These are phyloP conservation scores for Ganoderma sinense DNA, from an alignment of 1,284 basidiomycete genomes.

Conservation along the genomic window DNA sequence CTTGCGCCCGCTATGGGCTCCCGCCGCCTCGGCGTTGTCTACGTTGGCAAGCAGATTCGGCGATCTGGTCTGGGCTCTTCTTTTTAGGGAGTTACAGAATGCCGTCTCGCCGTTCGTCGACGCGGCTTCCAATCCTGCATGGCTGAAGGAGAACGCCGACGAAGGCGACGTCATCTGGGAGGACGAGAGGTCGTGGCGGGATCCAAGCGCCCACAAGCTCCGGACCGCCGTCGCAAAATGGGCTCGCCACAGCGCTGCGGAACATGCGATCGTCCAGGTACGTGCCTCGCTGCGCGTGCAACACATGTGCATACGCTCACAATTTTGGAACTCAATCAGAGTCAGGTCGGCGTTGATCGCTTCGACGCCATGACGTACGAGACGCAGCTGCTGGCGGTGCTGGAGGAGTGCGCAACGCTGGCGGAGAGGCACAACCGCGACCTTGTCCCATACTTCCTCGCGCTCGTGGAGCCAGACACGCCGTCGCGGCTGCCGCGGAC, in stretches of 20 bases:
- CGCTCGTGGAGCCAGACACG: slow-evolving; percentile 52
- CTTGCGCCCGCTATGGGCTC: slow-evolving; percentile 87
- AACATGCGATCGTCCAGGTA: slow-evolving; percentile 45
- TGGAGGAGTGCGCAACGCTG: slow-evolving; percentile 72
- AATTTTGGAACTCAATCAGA: slow-evolving; percentile 45
- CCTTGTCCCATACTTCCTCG: slow-evolving; percentile 82
- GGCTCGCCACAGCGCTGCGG: slow-evolving; percentile 44
- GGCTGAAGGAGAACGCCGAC: slow-evolving; percentile 33
- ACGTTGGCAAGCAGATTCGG: slow-evolving; percentile 65
- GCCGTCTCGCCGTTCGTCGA: slow-evolving; percentile 32
- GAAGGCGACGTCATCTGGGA: slow-evolving; percentile 59
- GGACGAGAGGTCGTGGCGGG: slow-evolving; percentile 76
- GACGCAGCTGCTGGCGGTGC: slow-evolving; percentile 74
- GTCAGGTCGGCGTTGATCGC: slow-evolving; percentile 66
- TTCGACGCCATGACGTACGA: slow-evolving; percentile 84
- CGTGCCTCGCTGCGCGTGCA: slow-evolving; percentile 15
- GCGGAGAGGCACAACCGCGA: slow-evolving; percentile 88
- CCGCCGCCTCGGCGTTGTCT: slow-evolving; percentile 77
- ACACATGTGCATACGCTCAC: not conserved
- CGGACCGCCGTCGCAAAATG: slow-evolving; percentile 54
- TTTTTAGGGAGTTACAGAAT: slow-evolving; percentile 69
- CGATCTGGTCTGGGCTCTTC: slow-evolving; percentile 74
- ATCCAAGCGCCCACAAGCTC: slow-evolving; percentile 73
- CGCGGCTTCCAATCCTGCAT: slow-evolving; percentile 28
- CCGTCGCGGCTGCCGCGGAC: slow-evolving; percentile 55